These are phyloP conservation scores for Fusarium cicatricum DNA, from an alignment of 2,329 filamentous ascomycete species.

Conservation along the genomic window DNA sequence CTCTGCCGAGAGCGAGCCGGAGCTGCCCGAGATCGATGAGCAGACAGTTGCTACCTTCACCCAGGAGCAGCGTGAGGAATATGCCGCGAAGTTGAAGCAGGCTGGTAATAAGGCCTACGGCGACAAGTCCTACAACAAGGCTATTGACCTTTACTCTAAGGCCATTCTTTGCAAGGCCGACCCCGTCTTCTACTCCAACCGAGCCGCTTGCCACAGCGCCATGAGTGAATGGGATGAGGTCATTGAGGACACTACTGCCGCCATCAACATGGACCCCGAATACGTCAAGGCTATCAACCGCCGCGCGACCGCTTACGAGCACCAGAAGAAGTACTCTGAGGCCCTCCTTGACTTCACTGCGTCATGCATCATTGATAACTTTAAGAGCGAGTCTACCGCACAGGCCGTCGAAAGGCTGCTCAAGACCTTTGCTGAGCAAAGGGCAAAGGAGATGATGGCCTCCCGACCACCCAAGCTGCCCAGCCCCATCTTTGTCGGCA, in stretches of 20 bases:
- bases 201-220: slow-evolving; percentile 96
- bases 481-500: slow-evolving; percentile 95
- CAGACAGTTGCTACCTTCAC: slow-evolving; percentile 60
- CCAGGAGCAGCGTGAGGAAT: slow-evolving; percentile 79
- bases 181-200: slow-evolving; percentile 98
- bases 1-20: slow-evolving; percentile 66
- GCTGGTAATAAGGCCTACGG: slow-evolving; percentile 97
- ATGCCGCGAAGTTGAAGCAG: slow-evolving; percentile 90
- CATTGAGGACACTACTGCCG: slow-evolving; percentile 94
- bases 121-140: slow-evolving; percentile 89
- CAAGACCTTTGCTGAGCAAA: slow-evolving; percentile 96
- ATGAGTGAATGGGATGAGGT: slow-evolving; percentile 94
- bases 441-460: slow-evolving; percentile 87
- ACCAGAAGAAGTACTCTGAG: slow-evolving; percentile 89
- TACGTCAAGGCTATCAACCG: slow-evolving; percentile 99
- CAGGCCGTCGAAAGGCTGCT: slow-evolving; percentile 90
- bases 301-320: slow-evolving; percentile 95
- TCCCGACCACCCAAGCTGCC: slow-evolving; percentile 89
- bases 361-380: slow-evolving; percentile 98
- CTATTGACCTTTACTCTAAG: slow-evolving; percentile 94
- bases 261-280: slow-evolving; percentile 90
- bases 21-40: slow-evolving; percentile 74
- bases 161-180: slow-evolving; percentile 97
- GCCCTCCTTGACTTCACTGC: slow-evolving; percentile 97
- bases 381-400: slow-evolving; percentile 89